Evolutionary conservation across 1,139 yeast species (phyloP).

Genomic region (Scheffersomyces titani): DNA sequence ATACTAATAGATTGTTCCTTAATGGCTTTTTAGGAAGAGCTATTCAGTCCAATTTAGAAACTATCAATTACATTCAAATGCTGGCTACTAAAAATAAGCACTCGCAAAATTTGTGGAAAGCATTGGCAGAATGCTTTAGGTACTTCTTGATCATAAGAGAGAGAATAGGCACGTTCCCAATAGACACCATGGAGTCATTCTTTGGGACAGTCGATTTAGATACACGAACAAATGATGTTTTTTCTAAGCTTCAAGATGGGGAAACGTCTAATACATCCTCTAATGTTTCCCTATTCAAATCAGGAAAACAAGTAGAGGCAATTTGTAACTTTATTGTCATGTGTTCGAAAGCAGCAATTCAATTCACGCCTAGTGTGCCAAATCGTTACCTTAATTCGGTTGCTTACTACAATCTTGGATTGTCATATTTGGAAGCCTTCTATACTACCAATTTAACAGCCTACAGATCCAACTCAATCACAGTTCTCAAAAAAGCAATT

Average conservation of each 20-base stretch:
- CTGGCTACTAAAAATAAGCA: conserved; percentile 36
- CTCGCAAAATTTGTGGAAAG: conserved; percentile 58
- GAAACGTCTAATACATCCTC: not conserved
- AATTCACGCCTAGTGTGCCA: conserved; percentile 29
- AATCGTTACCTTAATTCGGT: conserved; percentile 59
- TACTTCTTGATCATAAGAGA: conserved; percentile 47
- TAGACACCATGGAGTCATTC: conserved; percentile 36
- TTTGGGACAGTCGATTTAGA: conserved; percentile 21
- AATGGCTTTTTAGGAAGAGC: conserved; percentile 71
- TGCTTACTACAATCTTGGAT: conserved; percentile 69
- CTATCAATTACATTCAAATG: conserved; percentile 50
- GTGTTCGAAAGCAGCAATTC: conserved; percentile 27
- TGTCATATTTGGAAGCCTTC: conserved; percentile 57
- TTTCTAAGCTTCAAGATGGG: not conserved
- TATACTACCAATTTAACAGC: conserved; percentile 27
- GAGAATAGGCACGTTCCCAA: conserved; percentile 43
- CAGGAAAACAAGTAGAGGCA: conserved; percentile 19
- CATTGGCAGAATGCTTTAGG: conserved; percentile 51
- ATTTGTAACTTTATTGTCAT: conserved; percentile 27
- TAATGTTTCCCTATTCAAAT: conserved; percentile 6
- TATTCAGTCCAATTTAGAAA: conserved; percentile 37
- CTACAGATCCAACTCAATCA: conserved; percentile 52
- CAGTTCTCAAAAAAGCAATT: conserved; percentile 64
- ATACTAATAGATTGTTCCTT: conserved; percentile 52
- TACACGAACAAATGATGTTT: not conserved